These are phyloP conservation scores for Castanea mollissima DNA, from an alignment of 306 rosid species.

Conservation along the genomic window DNA sequence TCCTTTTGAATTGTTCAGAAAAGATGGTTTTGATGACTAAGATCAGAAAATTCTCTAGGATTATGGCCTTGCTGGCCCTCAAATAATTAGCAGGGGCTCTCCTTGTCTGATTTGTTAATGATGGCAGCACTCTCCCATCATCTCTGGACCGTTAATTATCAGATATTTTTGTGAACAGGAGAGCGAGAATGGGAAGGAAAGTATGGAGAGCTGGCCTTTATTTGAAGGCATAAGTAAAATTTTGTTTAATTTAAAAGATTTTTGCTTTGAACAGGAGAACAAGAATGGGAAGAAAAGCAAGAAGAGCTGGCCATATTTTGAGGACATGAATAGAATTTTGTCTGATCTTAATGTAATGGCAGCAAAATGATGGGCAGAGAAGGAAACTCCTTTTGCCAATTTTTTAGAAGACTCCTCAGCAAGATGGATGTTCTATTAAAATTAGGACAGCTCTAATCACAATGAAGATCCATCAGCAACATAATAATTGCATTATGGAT, in stretches of 20 bases:
- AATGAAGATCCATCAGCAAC: constrained; percentile 19
- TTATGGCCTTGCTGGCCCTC: too few species aligned
- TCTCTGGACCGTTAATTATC: background rate
- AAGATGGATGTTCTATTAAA: background rate
- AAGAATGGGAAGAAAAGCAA: constrained; percentile 51
- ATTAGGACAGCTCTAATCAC: constrained; percentile 17
- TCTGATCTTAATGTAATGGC: constrained; percentile 48
- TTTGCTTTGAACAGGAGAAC: constrained; percentile 48
- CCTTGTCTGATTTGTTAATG: too few species aligned
- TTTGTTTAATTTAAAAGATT: constrained; percentile 32
- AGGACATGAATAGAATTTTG: constrained; percentile 56
- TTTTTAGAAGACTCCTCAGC: constrained; percentile 1
- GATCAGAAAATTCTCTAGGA: too few species aligned
- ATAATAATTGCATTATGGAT: constrained; percentile 10
- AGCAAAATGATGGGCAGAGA: constrained; percentile 46
- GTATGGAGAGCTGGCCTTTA: constrained; percentile 60
- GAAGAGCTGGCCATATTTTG: constrained; percentile 66
- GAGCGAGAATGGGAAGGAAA: constrained; percentile 52
- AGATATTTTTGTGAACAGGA: background rate
- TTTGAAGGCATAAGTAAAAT: constrained; percentile 56
- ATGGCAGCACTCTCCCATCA: background rate
- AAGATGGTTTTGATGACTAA: too few species aligned
- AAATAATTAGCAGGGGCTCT: too few species aligned
- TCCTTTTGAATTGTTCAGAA: too few species aligned
- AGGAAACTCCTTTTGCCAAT: background rate